These are phyloP conservation scores for Cordyceps militaris DNA, from an alignment of 2,329 filamentous ascomycete genomes.

Conservation along the genomic window DNA sequence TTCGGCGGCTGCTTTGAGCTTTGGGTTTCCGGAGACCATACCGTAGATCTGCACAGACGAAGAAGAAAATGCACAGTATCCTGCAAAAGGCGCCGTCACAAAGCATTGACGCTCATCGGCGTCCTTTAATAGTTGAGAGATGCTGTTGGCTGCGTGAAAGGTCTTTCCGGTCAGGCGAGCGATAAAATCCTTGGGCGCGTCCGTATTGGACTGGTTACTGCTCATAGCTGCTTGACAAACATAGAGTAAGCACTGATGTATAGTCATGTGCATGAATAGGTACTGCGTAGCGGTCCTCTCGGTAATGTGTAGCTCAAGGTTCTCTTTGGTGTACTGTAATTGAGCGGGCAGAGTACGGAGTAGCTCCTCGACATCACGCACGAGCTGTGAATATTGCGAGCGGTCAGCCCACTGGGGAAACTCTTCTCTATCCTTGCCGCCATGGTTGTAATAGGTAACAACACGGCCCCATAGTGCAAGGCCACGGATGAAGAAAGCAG, in stretches of 20 bases:
- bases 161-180: conserved; percentile 68
- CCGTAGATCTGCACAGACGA: conserved; percentile 92
- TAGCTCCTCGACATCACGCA: conserved; percentile 65
- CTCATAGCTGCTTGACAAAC: conserved; percentile 80
- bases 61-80: conserved; percentile 89
- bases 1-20: conserved; percentile 71
- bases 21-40: conserved; percentile 76
- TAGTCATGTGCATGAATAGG: conserved; percentile 81
- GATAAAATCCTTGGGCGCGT: conserved; percentile 72
- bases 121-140: conserved; percentile 77
- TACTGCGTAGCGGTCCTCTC: conserved; percentile 88
- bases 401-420: conserved; percentile 74
- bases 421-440: conserved; percentile 71
- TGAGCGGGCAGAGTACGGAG: conserved; percentile 59
- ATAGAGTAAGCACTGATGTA: conserved; percentile 85
- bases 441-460: conserved; percentile 83
- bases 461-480: conserved; percentile 87
- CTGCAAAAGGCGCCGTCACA: conserved; percentile 84
- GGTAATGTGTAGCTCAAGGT: conserved; percentile 75
- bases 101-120: conserved; percentile 61
- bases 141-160: conserved; percentile 75
- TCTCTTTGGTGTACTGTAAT: conserved; percentile 72
- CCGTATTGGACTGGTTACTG: conserved; percentile 56
- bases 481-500: conserved; percentile 79
- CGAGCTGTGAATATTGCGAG: conserved; percentile 68